These are phyloP conservation scores for Nicotiana knightiana DNA, from an alignment of 257 asterid genomes.

Conservation along the genomic window DNA sequence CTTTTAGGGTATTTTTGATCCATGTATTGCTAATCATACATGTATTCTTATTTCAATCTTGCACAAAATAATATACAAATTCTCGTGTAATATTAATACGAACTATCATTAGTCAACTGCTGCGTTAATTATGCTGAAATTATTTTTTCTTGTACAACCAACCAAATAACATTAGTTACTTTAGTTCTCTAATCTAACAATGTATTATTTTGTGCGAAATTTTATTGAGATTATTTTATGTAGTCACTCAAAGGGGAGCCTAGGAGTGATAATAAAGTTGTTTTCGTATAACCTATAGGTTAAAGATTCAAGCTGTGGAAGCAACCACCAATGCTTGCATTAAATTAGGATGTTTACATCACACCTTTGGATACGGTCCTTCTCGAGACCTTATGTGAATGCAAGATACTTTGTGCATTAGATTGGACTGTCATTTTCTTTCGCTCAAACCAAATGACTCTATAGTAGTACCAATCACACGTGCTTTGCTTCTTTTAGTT, in stretches of 20 bases:
- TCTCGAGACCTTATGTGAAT: too few species aligned
- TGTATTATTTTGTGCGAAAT: not conserved
- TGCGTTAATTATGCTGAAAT: not conserved
- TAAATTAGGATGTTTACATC: accelerated
- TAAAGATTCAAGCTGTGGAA: too few species aligned
- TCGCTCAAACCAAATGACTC: not conserved
- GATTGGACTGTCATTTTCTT: accelerated
- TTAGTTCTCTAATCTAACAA: not conserved
- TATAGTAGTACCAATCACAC: constrained; percentile 21
- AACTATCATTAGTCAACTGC: too few species aligned
- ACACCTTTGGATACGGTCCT: too few species aligned
- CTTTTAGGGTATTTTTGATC: too few species aligned
- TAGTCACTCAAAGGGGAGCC: not conserved
- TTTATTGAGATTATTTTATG: not conserved
- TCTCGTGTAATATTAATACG: not conserved
- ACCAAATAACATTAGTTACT: not conserved
- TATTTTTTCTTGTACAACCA: not conserved
- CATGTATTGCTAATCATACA: not conserved
- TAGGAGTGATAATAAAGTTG: too few species aligned
- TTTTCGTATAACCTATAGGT: too few species aligned
- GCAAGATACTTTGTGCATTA: too few species aligned
- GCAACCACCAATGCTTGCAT: too few species aligned
- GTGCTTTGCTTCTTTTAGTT: constrained; percentile 40
- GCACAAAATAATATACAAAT: not conserved
- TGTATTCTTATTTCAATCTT: not conserved